Evolutionary conservation across 495 filamentous ascomycete species (phyloP).

Genomic region (Penicillium alfredii): DNA sequence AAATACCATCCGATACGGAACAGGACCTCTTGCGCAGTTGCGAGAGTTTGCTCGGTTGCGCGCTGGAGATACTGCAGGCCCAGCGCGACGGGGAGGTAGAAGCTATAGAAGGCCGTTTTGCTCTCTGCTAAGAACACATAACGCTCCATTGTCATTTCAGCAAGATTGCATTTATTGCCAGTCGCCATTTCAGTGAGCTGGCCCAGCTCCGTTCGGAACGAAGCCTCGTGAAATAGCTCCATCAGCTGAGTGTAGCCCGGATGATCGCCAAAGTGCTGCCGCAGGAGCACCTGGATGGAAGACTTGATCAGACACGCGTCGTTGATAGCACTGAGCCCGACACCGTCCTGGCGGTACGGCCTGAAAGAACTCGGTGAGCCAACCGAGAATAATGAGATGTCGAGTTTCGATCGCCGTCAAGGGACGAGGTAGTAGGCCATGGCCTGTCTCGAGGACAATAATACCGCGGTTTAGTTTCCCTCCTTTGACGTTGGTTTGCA

Average conservation of each 20-base stretch:
- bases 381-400: no score
- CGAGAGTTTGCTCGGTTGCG: conserved; percentile 67
- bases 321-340: conserved; percentile 87
- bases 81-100: conserved; percentile 86
- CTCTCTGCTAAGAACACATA: conserved; percentile 84
- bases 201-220: conserved; percentile 78
- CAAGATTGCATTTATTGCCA: conserved; percentile 74
- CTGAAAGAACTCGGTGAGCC: no score
- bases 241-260: conserved; percentile 68
- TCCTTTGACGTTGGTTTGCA: no score
- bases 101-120: conserved; percentile 94
- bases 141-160: conserved; percentile 76
- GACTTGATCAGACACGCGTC: conserved; percentile 82
- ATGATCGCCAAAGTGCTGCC: conserved; percentile 71
- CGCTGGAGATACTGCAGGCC: conserved; percentile 65
- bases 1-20: conserved; percentile 90
- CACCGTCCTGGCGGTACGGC: conserved; percentile 70
- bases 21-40: conserved; percentile 67
- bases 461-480: no score
- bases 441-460: no score
- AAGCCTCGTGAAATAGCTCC: conserved; percentile 79
- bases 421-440: no score
- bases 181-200: conserved; percentile 81
- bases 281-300: conserved; percentile 70
- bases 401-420: no score